Percentiles rank a stretch among this genome's conserved stretches.
These are phyloP conservation scores for Cutaneotrichosporon cavernicola DNA, from an alignment of 1,284 basidiomycete genomes.

Conservation along the genomic window DNA sequence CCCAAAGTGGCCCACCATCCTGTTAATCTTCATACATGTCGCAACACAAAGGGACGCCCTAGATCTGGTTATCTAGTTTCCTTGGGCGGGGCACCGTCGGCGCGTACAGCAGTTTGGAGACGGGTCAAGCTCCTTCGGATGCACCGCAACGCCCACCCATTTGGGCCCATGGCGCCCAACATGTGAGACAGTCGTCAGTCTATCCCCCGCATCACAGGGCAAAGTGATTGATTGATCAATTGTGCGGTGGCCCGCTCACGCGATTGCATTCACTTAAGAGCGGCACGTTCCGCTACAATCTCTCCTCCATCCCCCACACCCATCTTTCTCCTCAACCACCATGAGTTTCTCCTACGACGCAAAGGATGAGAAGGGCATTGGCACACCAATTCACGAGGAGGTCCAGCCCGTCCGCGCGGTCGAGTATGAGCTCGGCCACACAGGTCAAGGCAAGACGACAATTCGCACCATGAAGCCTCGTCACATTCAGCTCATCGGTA, in stretches of 20 bases:
- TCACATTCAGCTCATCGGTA: slow-evolving; percentile 23
- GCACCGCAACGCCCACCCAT: too few relatives aligned
- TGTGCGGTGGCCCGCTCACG: neutral
- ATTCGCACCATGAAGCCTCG: slow-evolving; percentile 15
- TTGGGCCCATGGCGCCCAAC: too few relatives aligned
- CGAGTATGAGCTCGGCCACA: slow-evolving; percentile 14
- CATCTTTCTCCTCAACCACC: neutral
- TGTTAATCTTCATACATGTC: too few relatives aligned
- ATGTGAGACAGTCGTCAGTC: too few relatives aligned
- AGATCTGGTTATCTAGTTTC: too few relatives aligned
- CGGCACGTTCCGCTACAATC: neutral
- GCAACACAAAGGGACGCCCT: too few relatives aligned
- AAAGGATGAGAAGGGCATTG: slow-evolving; percentile 11
- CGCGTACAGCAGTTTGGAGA: too few relatives aligned
- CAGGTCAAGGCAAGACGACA: slow-evolving; percentile 8
- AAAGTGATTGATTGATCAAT: neutral
- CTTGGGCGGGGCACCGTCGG: too few relatives aligned
- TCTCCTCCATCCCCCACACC: neutral
- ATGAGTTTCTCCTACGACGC: slow-evolving; percentile 1
- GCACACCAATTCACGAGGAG: neutral
- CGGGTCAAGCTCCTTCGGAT: too few relatives aligned
- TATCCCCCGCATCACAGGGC: too few relatives aligned
- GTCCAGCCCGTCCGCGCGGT: neutral
- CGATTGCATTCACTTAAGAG: neutral
- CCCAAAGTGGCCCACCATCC: too few relatives aligned